These are phyloP conservation scores for Claviceps paspali DNA, from an alignment of 2,329 filamentous ascomycete genomes.

Conservation along the genomic window DNA sequence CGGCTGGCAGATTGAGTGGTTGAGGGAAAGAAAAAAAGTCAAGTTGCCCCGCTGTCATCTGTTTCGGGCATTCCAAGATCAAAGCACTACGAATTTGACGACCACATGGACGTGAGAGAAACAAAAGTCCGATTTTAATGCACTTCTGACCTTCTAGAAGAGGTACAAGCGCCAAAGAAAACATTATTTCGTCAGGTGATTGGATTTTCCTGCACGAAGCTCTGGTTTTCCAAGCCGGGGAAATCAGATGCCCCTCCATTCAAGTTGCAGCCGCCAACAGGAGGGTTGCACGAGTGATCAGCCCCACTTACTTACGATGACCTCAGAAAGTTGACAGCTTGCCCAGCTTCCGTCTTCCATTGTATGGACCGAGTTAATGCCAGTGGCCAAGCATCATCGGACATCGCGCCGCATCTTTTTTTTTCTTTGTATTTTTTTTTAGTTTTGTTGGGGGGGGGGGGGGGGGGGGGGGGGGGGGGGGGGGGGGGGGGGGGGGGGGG, in stretches of 20 bases:
- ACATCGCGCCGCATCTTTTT: no score
- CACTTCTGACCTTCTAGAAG: no score
- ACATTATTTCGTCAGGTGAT: slow-evolving; percentile 3
- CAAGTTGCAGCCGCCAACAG: no score
- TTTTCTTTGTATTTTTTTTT: no score
- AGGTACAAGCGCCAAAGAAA: not conserved
- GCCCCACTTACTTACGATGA: slow-evolving; percentile 1
- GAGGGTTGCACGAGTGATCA: no score
- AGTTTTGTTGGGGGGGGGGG: no score
- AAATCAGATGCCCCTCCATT: not conserved
- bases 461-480: no score
- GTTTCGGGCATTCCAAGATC: not conserved
- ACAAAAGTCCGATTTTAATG: no score
- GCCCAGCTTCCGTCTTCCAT: no score
- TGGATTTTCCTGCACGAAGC: not conserved
- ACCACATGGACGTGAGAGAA: not conserved
- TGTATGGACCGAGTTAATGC: no score
- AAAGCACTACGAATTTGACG: not conserved
- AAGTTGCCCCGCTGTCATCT: slow-evolving; percentile 1
- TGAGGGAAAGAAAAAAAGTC: not conserved
- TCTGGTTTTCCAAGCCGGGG: not conserved
- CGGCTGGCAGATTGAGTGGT: not conserved
- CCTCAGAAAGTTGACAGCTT: slow-evolving; percentile 2
- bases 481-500: no score
- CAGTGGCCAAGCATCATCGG: no score